These are phyloP conservation scores for Cynanchum wilfordii DNA, from an alignment of 257 asterid genomes.

Conservation along the genomic window DNA sequence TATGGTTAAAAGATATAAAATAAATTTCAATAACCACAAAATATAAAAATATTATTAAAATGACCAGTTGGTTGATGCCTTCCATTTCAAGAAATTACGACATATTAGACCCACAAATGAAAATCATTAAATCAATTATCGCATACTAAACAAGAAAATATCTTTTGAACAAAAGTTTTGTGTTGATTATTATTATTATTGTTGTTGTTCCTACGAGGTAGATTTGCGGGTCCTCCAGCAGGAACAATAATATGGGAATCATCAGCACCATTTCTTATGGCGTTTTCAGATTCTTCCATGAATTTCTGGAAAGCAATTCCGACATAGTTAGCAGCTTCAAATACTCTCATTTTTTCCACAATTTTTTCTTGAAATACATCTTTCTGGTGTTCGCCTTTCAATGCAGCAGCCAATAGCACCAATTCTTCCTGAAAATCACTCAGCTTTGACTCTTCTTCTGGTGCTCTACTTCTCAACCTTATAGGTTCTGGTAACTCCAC, in stretches of 20 bases:
- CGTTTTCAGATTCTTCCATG: constrained; percentile 42
- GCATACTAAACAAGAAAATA: constrained; percentile 43
- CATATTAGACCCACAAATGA: no score
- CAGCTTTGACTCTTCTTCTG: constrained; percentile 28
- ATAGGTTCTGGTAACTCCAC: constrained; percentile 34
- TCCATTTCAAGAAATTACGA: no score
- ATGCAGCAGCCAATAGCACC: constrained; percentile 44
- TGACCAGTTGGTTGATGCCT: no score
- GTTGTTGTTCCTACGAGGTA: background rate
- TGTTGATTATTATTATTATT: background rate
- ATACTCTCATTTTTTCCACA: constrained; percentile 43
- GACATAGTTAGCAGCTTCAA: constrained; percentile 40
- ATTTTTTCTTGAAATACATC: constrained; percentile 29
- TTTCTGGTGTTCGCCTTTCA: constrained; percentile 37
- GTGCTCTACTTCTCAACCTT: constrained; percentile 23
- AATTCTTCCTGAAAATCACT: constrained; percentile 42
- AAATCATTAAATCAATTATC: constrained; percentile 3
- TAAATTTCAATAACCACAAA: no score
- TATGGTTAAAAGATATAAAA: no score
- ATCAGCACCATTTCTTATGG: constrained; percentile 30
- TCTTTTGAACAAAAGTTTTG: constrained; percentile 38
- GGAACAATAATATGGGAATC: constrained; percentile 35
- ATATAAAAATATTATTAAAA: no score
- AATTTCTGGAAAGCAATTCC: constrained; percentile 38
- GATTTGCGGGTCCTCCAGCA: constrained; percentile 1